Conservation (phyloP, 2,329 filamentous ascomycete genomes). For the Neospermospora avenae region DNA sequence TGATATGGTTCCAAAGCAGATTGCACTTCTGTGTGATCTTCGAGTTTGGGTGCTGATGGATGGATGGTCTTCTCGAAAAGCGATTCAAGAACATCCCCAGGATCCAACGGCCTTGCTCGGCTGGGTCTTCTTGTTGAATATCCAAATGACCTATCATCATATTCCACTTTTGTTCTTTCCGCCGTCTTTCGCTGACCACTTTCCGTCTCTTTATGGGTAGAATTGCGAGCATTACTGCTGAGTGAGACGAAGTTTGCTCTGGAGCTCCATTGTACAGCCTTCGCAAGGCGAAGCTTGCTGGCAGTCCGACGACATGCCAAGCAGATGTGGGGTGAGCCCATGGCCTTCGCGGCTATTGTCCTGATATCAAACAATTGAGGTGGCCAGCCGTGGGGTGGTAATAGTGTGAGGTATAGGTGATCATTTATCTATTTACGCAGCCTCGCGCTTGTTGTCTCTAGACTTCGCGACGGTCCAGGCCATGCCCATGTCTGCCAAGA, state of each 20-base stretch:
- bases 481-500: neutral
- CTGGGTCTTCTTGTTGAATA: constrained; percentile 8
- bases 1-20: constrained; percentile 29
- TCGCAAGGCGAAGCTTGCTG: constrained; percentile 16
- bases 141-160: neutral
- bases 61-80: constrained; percentile 32
- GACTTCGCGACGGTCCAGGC: neutral
- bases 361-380: neutral
- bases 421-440: no score
- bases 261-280: constrained; percentile 21
- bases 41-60: constrained; percentile 7
- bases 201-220: constrained; percentile 12
- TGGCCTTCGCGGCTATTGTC: constrained; percentile 13
- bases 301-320: constrained; percentile 30
- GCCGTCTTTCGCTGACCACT: constrained; percentile 8
- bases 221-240: constrained; percentile 16
- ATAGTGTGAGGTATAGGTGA: neutral
- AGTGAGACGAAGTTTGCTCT: constrained; percentile 32
- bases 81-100: constrained; percentile 32
- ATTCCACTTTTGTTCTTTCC: constrained; percentile 5
- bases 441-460: no score
- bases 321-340: constrained; percentile 32
- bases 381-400: neutral
- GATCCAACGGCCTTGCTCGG: constrained; percentile 3
- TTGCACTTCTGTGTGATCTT: neutral